These are phyloP conservation scores for Paragyromitra xinjiangensis DNA, from an alignment of 495 filamentous ascomycete genomes.

Conservation along the genomic window DNA sequence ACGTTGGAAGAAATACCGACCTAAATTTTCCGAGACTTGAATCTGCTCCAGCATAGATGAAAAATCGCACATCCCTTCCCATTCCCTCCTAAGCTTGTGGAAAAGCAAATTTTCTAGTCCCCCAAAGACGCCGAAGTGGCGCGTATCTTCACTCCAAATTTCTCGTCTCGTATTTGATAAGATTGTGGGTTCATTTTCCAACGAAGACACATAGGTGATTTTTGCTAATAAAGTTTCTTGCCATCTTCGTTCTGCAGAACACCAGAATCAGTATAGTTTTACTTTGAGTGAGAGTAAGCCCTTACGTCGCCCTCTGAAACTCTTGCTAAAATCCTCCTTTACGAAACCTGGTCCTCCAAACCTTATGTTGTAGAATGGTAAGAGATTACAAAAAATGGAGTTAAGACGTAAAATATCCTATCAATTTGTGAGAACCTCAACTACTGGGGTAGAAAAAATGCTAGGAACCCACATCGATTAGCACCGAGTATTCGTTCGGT, in stretches of 20 bases:
- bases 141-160: background rate
- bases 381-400: conserved; percentile 28
- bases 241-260: conserved; percentile 23
- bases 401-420: conserved; percentile 33
- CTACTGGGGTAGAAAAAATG: background rate
- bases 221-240: conserved; percentile 9
- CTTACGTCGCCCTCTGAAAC: conserved; percentile 19
- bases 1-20: background rate
- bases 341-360: conserved; percentile 1
- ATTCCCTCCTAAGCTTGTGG: conserved; percentile 18
- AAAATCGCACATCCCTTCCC: conserved; percentile 18
- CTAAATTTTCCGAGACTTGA: conserved; percentile 32
- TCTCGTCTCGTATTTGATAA: conserved; percentile 1
- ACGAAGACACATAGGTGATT: conserved; percentile 23
- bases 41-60: conserved; percentile 44
- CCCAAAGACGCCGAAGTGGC: conserved; percentile 20
- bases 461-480: conserved; percentile 6
- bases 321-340: background rate
- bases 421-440: background rate
- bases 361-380: conserved; percentile 21
- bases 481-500: conserved; percentile 6
- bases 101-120: conserved; percentile 24
- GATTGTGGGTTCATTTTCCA: conserved; percentile 9
- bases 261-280: background rate
- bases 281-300: no score